A percentile compares a stretch with the other conserved stretches of the same genome.
These are phyloP conservation scores for Neofusicoccum sp. DNA, from an alignment of 2,329 filamentous ascomycete genomes.

Conservation along the genomic window DNA sequence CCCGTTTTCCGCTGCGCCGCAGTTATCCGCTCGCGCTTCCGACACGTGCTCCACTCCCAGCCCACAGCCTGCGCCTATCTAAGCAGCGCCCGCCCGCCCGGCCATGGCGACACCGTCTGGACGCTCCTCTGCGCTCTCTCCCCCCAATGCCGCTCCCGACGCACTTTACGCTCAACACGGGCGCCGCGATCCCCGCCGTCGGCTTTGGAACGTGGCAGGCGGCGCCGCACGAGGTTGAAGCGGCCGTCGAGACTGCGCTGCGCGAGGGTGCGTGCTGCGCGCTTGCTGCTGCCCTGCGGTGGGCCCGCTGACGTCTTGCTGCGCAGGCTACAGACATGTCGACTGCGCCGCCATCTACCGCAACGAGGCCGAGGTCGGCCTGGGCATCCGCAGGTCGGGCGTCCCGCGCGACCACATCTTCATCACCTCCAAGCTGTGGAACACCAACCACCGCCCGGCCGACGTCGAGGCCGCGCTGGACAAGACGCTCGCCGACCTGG, in stretches of 20 bases:
- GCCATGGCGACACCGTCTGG: not conserved
- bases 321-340: slow-evolving; percentile 38
- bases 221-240: slow-evolving; percentile 31
- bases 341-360: slow-evolving; percentile 35
- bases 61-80: not conserved
- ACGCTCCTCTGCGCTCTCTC: not conserved
- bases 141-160: slow-evolving; percentile 8
- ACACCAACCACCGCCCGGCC: slow-evolving; percentile 50
- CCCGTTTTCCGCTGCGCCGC: slow-evolving; percentile 14
- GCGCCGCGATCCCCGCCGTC: slow-evolving; percentile 23
- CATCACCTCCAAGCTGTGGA: slow-evolving; percentile 69
- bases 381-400: slow-evolving; percentile 64
- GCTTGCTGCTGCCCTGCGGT: not conserved
- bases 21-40: slow-evolving; percentile 15
- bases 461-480: slow-evolving; percentile 47
- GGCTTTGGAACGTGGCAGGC: slow-evolving; percentile 41
- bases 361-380: slow-evolving; percentile 68
- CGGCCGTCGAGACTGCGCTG: slow-evolving; percentile 11
- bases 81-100: not conserved
- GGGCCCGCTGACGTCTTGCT: slow-evolving; percentile 2
- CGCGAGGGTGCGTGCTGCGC: slow-evolving; percentile 3
- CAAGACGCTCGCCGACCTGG: slow-evolving; percentile 33
- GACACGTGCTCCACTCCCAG: not conserved
- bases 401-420: slow-evolving; percentile 67
- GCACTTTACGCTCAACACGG: slow-evolving; percentile 18